phyloP scores from a whole-genome alignment of 2,329 filamentous ascomycete species.

The Bimuria novae-zelandiae region DNA sequence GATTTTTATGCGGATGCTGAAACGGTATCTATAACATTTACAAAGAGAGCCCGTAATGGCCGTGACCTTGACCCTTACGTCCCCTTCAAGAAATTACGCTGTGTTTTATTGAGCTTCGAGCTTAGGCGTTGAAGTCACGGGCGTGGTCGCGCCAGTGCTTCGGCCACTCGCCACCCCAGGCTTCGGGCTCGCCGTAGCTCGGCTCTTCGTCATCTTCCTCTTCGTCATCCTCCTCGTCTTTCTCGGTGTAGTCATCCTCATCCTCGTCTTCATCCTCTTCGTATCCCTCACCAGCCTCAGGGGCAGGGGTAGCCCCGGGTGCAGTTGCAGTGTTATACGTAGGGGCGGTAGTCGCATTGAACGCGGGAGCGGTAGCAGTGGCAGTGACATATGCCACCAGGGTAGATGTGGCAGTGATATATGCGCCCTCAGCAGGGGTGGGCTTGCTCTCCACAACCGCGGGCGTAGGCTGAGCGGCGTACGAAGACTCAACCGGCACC shows the following conservation, averaged over 20 bases:
- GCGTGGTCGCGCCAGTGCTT: constrained; percentile 8
- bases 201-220: not conserved
- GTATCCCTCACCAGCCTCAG: not conserved
- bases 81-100: no score
- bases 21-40: constrained; percentile 9
- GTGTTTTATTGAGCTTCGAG: constrained; percentile 32
- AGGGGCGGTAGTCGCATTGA: not conserved
- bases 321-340: not conserved
- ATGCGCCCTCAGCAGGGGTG: not conserved
- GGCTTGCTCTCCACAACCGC: not conserved
- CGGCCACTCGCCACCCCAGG: not conserved
- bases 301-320: not conserved
- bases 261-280: not conserved
- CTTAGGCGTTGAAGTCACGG: constrained; percentile 4
- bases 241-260: not conserved
- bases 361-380: not conserved
- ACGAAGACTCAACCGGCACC: not conserved
- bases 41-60: not conserved
- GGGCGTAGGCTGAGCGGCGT: not conserved
- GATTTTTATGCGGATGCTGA: not conserved
- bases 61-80: not conserved
- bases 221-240: not conserved
- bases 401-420: not conserved
- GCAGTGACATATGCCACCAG: not conserved
- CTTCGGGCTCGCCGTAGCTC: not conserved